phyloP scores from a whole-genome alignment of 495 filamentous ascomycete genomes.

The Annulohypoxylon maeteangense region DNA sequence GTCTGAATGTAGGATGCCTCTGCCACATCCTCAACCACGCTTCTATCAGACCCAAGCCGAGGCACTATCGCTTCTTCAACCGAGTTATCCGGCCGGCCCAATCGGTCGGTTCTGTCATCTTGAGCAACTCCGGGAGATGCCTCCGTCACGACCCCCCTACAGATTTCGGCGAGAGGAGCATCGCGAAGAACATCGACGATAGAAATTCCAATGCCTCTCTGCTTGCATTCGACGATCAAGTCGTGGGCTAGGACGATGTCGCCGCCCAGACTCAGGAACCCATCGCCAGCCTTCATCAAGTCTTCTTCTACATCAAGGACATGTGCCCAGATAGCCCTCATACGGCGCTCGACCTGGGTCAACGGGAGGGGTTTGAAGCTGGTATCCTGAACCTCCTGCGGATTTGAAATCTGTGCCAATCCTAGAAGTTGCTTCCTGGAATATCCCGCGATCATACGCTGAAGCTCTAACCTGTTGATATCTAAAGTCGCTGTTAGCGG shows the following conservation, averaged over 20 bases:
- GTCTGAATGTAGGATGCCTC: constrained; percentile 58
- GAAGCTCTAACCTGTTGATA: constrained; percentile 54
- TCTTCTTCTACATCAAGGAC: constrained; percentile 53
- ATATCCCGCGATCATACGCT: constrained; percentile 52
- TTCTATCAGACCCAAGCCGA: constrained; percentile 49
- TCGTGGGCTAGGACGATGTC: constrained; percentile 55
- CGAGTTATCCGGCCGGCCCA: constrained; percentile 1
- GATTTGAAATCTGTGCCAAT: constrained; percentile 48
- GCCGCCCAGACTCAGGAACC: constrained; percentile 58
- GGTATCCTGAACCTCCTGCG: constrained; percentile 47
- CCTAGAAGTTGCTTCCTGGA: constrained; percentile 53
- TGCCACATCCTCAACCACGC: constrained; percentile 54
- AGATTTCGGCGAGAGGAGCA: constrained; percentile 53
- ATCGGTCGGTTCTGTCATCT: constrained; percentile 39
- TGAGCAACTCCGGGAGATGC: constrained; percentile 31
- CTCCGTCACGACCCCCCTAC: constrained; percentile 45
- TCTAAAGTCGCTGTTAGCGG: constrained; percentile 57
- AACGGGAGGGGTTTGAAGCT: constrained; percentile 56
- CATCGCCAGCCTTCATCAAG: constrained; percentile 53
- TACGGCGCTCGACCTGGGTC: constrained; percentile 55
- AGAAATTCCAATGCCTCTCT: constrained; percentile 49
- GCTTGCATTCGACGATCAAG: constrained; percentile 53
- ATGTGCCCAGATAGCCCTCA: constrained; percentile 57
- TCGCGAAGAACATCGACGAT: constrained; percentile 54
- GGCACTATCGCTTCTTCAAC: constrained; percentile 47